These are phyloP conservation scores for Eucalyptus shirleyi DNA, from an alignment of 345 rosid species.

Conservation along the genomic window DNA sequence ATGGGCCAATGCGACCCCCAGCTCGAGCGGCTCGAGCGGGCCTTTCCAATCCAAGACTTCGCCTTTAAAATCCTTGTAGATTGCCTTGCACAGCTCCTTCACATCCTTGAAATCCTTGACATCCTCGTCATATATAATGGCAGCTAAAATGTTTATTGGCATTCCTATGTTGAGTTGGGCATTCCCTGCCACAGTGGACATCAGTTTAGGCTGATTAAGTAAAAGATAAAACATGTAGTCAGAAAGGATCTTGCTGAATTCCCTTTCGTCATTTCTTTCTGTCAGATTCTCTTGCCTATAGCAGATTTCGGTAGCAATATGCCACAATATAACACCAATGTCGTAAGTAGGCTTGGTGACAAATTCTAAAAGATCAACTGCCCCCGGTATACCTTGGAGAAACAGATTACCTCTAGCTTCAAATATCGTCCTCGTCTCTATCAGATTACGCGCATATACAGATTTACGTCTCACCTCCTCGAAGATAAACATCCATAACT, in stretches of 20 bases:
- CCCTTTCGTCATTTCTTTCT: not conserved
- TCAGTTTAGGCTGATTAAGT: not conserved
- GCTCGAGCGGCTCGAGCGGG: fast-evolving
- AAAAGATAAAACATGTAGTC: not conserved
- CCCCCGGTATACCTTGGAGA: not conserved
- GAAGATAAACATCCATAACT: no score
- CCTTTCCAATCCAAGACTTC: not conserved
- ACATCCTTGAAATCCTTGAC: not conserved
- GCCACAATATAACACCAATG: fast-evolving
- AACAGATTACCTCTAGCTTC: not conserved
- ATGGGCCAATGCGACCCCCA: not conserved
- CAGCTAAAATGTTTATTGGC: fast-evolving
- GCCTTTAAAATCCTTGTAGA: not conserved
- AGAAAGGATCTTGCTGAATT: not conserved
- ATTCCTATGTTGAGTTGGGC: not conserved
- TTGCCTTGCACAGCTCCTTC: not conserved
- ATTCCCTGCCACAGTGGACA: fast-evolving
- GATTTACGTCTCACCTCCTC: no score
- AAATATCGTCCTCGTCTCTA: no score
- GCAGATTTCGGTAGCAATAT: not conserved
- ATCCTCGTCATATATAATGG: no score
- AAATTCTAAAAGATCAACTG: fast-evolving
- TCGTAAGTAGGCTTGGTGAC: not conserved
- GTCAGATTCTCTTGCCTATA: fast-evolving
- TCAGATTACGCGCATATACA: fast-evolving